These are phyloP conservation scores for Russula virescens DNA, from an alignment of 768 basidiomycete species.

Conservation along the genomic window DNA sequence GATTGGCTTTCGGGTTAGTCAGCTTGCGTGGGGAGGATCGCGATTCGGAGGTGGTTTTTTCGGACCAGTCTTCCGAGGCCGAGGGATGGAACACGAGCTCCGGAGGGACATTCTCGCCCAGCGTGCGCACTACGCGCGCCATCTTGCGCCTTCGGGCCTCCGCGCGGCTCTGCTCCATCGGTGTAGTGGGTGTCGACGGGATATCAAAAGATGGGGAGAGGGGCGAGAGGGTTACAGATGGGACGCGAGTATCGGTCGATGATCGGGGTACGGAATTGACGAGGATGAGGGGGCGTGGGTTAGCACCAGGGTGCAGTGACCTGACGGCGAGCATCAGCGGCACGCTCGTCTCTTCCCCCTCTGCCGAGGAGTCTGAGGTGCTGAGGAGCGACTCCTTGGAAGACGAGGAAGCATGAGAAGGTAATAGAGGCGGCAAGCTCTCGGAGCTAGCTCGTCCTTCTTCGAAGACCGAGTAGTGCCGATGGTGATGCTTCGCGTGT, in stretches of 20 bases:
- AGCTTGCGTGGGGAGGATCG: not conserved
- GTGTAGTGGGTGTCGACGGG: slow-evolving; percentile 7
- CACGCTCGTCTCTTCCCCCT: slow-evolving; percentile 25
- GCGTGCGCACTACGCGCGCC: slow-evolving; percentile 26
- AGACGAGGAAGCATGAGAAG: slow-evolving; percentile 23
- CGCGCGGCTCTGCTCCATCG: slow-evolving; percentile 1
- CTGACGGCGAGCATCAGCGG: slow-evolving; percentile 20
- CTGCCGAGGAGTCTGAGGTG: slow-evolving; percentile 19
- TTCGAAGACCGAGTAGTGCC: slow-evolving; percentile 10
- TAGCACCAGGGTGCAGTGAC: slow-evolving; percentile 13
- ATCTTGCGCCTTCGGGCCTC: slow-evolving; percentile 23
- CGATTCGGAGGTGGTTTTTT: not conserved
- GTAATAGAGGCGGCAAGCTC: not conserved
- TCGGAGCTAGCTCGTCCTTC: not conserved
- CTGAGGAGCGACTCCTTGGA: slow-evolving; percentile 26
- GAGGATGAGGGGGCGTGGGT: slow-evolving; percentile 32
- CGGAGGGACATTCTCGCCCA: slow-evolving; percentile 30
- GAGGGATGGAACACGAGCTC: slow-evolving; percentile 28
- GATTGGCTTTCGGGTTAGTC: not conserved
- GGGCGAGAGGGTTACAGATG: slow-evolving; percentile 33
- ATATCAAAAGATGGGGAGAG: not conserved
- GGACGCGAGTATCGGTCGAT: slow-evolving; percentile 28
- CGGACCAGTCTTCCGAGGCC: not conserved
- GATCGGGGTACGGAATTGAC: slow-evolving; percentile 30
- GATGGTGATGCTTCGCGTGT: slow-evolving; percentile 10